These are phyloP conservation scores for Plasmodium vinckei DNA, from an alignment of 169 alveolate species.

Conservation along the genomic window DNA sequence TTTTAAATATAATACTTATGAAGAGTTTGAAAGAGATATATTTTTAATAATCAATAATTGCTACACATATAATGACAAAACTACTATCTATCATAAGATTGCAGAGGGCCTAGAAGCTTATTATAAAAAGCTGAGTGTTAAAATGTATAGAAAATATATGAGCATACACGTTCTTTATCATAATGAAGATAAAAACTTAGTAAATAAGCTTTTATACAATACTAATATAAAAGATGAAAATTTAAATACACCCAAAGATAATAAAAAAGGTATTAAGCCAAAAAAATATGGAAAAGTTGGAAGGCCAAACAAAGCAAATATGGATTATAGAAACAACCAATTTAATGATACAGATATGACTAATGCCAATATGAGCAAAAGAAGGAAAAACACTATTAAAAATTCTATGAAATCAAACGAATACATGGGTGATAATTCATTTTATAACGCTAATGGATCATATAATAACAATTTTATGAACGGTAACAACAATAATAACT, in stretches of 20 bases:
- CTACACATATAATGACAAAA: conserved; percentile 89
- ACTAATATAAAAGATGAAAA: conserved; percentile 7
- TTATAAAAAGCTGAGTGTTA: conserved; percentile 36
- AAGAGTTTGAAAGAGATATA: conserved; percentile 90
- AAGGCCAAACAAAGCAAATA: conserved; percentile 45
- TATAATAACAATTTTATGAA: conserved; percentile 19
- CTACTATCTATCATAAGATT: conserved; percentile 81
- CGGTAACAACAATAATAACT: background rate
- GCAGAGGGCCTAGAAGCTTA: conserved; percentile 56
- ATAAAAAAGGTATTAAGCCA: conserved; percentile 34
- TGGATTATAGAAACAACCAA: conserved; percentile 2
- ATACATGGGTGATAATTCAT: conserved; percentile 1
- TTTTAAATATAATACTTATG: conserved; percentile 86
- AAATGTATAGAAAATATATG: conserved; percentile 45
- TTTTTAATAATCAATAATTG: conserved; percentile 91
- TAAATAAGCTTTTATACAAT: conserved; percentile 18
- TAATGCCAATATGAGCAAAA: conserved; percentile 29
- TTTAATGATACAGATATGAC: background rate
- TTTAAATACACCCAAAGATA: conserved; percentile 24
- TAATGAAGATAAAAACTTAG: conserved; percentile 42
- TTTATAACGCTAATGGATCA: background rate
- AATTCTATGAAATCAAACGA: conserved; percentile 7
- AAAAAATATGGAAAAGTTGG: conserved; percentile 65
- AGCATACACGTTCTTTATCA: conserved; percentile 51
- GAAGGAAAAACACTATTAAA: conserved; percentile 26